Conservation (phyloP, 306 rosid species). For the Pterocarpus santalinus region DNA sequence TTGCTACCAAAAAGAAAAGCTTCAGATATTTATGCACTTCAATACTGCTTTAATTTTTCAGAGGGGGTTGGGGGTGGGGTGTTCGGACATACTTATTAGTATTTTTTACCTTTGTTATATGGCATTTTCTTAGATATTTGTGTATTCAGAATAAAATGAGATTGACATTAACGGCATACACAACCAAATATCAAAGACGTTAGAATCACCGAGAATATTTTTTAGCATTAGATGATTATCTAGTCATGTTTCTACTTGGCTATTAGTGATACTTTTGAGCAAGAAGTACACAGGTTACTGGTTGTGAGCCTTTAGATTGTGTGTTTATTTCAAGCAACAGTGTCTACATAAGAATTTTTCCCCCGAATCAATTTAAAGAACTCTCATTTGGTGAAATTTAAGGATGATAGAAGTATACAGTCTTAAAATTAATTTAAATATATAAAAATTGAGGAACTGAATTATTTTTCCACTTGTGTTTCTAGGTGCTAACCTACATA, state of each 20-base stretch:
- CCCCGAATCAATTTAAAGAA: not conserved
- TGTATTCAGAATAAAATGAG: not conserved
- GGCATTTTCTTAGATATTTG: not conserved
- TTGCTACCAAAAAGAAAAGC: no score
- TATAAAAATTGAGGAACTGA: not conserved
- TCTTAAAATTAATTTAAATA: not conserved
- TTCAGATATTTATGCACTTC: not conserved
- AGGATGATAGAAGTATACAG: no score
- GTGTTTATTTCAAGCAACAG: not conserved
- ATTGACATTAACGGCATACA: not conserved
- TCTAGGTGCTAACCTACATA: slow-evolving; percentile 72
- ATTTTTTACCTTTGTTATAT: not conserved
- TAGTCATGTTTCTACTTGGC: no score
- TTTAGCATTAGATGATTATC: no score
- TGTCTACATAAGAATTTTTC: not conserved
- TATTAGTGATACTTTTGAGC: no score
- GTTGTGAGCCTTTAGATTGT: not conserved
- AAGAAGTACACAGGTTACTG: not conserved
- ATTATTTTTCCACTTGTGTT: not conserved
- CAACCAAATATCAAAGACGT: not conserved
- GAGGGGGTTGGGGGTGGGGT: not conserved
- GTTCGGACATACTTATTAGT: not conserved
- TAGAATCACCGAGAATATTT: not conserved
- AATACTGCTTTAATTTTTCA: not conserved
- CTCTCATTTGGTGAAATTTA: no score